Conservation (phyloP, 2,329 filamentous ascomycete species). For the Fusarium illudens region DNA sequence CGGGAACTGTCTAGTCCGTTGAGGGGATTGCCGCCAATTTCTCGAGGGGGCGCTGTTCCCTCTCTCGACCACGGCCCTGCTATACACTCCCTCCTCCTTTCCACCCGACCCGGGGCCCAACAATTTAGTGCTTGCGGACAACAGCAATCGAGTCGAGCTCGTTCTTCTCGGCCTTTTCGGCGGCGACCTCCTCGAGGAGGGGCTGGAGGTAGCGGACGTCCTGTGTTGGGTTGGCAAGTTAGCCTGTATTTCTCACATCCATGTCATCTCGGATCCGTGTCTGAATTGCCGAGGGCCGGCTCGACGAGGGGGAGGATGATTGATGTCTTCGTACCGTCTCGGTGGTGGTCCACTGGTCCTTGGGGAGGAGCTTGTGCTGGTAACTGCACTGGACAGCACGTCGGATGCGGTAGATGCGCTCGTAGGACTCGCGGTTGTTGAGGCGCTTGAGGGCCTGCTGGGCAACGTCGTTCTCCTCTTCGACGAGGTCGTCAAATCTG, state of each 20-base stretch:
- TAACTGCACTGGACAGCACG: slow-evolving; percentile 84
- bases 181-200: slow-evolving; percentile 61
- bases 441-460: slow-evolving; percentile 91
- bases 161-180: slow-evolving; percentile 60
- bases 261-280: slow-evolving; percentile 26
- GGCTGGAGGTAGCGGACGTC: slow-evolving; percentile 64
- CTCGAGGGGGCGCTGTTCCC: slow-evolving; percentile 35
- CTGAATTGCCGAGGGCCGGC: slow-evolving; percentile 30
- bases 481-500: slow-evolving; percentile 93
- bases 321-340: slow-evolving; percentile 54
- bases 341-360: slow-evolving; percentile 67
- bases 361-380: slow-evolving; percentile 71
- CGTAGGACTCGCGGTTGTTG: slow-evolving; percentile 88
- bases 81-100: slow-evolving; percentile 16
- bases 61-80: slow-evolving; percentile 36
- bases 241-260: slow-evolving; percentile 16
- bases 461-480: slow-evolving; percentile 89
- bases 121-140: slow-evolving; percentile 58
- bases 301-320: background rate
- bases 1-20: slow-evolving; percentile 45
- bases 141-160: slow-evolving; percentile 61
- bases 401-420: slow-evolving; percentile 96
- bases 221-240: slow-evolving; percentile 42
- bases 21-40: slow-evolving; percentile 30
- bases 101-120: slow-evolving; percentile 9